A percentile compares a stretch with the other conserved stretches of the same genome.
Conservation (phyloP, 208 protist species). For the Porcisia deanei region DNA sequence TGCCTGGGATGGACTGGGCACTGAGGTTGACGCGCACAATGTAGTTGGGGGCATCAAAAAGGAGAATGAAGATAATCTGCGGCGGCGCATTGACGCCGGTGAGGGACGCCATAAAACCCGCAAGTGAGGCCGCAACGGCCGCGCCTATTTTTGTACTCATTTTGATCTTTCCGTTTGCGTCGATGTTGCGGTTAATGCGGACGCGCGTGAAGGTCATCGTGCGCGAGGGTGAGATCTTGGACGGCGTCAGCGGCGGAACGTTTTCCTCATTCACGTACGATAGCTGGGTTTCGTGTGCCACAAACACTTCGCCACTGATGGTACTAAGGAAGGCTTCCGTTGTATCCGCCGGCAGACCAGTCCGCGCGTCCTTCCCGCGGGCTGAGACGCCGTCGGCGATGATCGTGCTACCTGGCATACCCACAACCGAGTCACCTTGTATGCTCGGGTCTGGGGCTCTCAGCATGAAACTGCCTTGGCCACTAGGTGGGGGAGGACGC, state of each 20-base stretch:
- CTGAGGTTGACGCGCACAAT: constrained; percentile 63
- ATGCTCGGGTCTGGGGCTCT: background rate
- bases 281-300: constrained; percentile 33
- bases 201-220: constrained; percentile 69
- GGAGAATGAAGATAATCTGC: constrained; percentile 65
- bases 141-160: constrained; percentile 52
- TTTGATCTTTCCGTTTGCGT: constrained; percentile 57
- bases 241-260: constrained; percentile 52
- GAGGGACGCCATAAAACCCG: constrained; percentile 58
- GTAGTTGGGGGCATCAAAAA: constrained; percentile 64
- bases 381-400: constrained; percentile 16
- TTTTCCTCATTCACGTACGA: constrained; percentile 49
- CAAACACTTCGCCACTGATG: constrained; percentile 41
- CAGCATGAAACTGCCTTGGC: background rate
- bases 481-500: constrained; percentile 5
- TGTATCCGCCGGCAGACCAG: constrained; percentile 37
- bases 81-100: constrained; percentile 58
- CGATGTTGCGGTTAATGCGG: constrained; percentile 65
- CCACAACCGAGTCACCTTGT: background rate
- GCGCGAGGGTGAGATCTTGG: constrained; percentile 48
- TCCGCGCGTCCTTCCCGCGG: constrained; percentile 24
- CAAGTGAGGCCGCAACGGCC: constrained; percentile 43
- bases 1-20: constrained; percentile 58
- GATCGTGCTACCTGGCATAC: constrained; percentile 14
- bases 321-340: constrained; percentile 57